Conservation (phyloP, 192 early-diverging fungal species). For the Thoreauomyces humboldtii region DNA sequence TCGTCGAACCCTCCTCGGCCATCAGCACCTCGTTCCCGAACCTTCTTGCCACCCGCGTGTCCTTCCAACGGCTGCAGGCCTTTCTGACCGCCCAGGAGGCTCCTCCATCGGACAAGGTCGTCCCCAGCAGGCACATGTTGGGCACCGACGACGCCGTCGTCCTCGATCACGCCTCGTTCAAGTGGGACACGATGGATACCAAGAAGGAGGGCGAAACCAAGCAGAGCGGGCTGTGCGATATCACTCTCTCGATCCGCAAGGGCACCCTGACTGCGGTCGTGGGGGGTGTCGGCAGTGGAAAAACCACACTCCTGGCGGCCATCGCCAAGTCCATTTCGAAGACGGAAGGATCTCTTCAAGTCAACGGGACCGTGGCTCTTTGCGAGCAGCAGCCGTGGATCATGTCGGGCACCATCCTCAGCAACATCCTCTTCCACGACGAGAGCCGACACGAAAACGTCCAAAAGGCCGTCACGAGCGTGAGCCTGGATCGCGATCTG, state of each 20-base stretch:
- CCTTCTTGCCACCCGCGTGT: not conserved
- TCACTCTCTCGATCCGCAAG: conserved; percentile 41
- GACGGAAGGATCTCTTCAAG: too few species aligned
- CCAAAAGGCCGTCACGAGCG: conserved; percentile 38
- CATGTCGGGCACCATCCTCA: conserved; percentile 24
- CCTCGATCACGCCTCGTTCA: conserved; percentile 18
- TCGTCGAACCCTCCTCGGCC: not conserved
- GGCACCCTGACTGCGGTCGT: conserved; percentile 59
- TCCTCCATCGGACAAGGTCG: not conserved
- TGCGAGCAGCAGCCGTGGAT: conserved; percentile 41
- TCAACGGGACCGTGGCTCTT: conserved; percentile 54
- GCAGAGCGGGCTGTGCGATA: too few species aligned
- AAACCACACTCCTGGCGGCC: conserved; percentile 57
- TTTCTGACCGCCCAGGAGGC: not conserved
- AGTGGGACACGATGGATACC: not conserved
- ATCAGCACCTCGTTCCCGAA: not conserved
- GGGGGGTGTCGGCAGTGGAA: conserved; percentile 58
- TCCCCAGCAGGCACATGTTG: not conserved
- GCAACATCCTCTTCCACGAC: conserved; percentile 50
- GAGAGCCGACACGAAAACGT: conserved; percentile 41
- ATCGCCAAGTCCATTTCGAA: too few species aligned
- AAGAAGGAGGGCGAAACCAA: not conserved
- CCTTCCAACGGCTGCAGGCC: conserved; percentile 5
- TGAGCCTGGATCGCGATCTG: conserved; percentile 32
- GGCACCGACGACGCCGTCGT: conserved; percentile 1